Evolutionary conservation across 805 yeast genomes (phyloP), one percentile per base, ranked within the genome.

Genomic region (Zygosaccharomyces kombuchaensis): DNA sequence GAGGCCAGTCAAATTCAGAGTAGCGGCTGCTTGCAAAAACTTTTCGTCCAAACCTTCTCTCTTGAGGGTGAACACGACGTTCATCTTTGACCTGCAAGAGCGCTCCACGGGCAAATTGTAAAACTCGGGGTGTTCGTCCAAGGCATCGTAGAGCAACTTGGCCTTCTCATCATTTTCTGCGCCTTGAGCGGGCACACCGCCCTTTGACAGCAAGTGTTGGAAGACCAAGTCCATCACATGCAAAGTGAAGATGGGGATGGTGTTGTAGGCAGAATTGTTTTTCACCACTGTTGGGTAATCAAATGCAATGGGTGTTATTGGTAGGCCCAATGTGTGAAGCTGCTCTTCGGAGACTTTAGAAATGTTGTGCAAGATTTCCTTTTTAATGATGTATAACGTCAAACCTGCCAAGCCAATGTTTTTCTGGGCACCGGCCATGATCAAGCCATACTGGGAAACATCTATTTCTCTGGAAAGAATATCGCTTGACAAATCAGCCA

Each of bases 371-470:
- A 93, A 69, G 45, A 93, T 74, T 1, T 82, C 62, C 65, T 89
- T 91, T 68, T 87, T 88, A 67, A 90, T 82, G 58, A 93, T 91
- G 66, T 89, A 91, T 51, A 93, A 75, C 12, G 97, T 84, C 53
- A 93, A 78, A 31, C 99, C 99, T 8, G 99, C 97, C 61, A 93
- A 72, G 45, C 99, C 99, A 62, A 93, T 88, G 66, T 93, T 93
- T 70, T 93, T 93, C 70, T 93, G 99, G 22, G 98, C 99, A 52
- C 99, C 99, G 14, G 96, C 99, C 79, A 90, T 82, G 51, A 93
- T 82, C 22, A 89, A 71, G 42, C 96, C 98, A 62, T 79, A 91
- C 66, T 87, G 82, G 45, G 86, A 71, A 34, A 93, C 84, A 58
- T 91, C 96, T 40, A 93, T 66, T 53, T 77, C 71, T 55, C 85